Evolutionary conservation across 202 grass and related monocot species (phyloP), one percentile per base, ranked within the genome.

Genomic region (Brachypodium distachyon): DNA sequence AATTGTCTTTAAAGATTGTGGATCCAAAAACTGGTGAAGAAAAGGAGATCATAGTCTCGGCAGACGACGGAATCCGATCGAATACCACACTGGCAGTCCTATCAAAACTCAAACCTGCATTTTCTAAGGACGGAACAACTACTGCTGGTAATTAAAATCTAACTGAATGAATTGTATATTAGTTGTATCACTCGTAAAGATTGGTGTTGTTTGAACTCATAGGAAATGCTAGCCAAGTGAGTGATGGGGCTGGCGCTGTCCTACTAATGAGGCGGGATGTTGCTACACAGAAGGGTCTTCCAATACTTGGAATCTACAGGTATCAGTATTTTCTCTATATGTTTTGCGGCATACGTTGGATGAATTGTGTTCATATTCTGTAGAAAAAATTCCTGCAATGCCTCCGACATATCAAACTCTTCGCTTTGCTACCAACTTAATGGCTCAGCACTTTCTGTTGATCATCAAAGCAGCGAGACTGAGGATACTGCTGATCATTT

Each of bases 171-270:
- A 3, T 49, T 70, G 18, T 77, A 41, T 44, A 44, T 80, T 46
- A 42, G 26, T 28, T 44, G 41, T 70, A 58, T 37, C 49, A 13
- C 48, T 49, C 53, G 39, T 28, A 73, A 40, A 79, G 1, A 16
- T 74, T 43, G 39, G 1, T 60, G 19, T 47, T 55, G 12, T 59
- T 81, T 70, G 62, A 66, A 79, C 51, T 62, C 16, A 3, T 79
- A 99, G 91, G 89, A 55, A 99, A 95, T 83, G 87, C 91, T 82
- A 99, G 87, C 68, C 91, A 99, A 82, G 42, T 99, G 71, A 99
- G 96, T 66, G 96, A 98, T 86, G 91, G 95, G 13, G 95, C 95
- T 66, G 89, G 89, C 32, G 91, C 96, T 6, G 89, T 98, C n/a
- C 76, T 98, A 29, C 83, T 95, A 46, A 95, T 95, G 87, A 95